phyloP scores from a whole-genome alignment of 2,329 filamentous ascomycete species.

The Apiospora saccharicola region DNA sequence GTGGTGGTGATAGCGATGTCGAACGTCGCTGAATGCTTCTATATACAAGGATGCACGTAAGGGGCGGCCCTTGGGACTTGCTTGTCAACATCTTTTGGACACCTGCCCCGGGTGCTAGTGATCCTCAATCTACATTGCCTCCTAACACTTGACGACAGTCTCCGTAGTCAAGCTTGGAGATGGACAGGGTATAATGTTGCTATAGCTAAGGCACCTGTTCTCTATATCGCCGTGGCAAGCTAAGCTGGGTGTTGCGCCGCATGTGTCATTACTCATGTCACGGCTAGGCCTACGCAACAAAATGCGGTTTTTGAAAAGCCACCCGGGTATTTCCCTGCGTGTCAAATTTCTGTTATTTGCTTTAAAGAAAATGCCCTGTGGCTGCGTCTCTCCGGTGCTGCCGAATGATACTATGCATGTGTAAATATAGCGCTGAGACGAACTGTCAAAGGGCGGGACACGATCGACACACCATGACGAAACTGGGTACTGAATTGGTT shows the following conservation, averaged over 20 bases:
- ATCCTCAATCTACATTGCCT: neutral
- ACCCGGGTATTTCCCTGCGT: neutral
- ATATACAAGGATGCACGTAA: too few species aligned
- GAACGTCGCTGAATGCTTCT: too few species aligned
- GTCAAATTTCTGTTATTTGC: neutral
- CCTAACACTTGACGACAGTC: neutral
- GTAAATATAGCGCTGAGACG: slow-evolving; percentile 15
- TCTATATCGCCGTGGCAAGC: neutral
- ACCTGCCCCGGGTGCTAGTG: too few species aligned
- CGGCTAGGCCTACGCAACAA: neutral
- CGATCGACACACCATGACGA: slow-evolving; percentile 1
- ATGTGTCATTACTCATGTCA: slow-evolving; percentile 9
- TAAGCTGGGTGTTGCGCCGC: slow-evolving; percentile 6
- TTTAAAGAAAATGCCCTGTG: neutral
- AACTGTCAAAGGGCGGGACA: slow-evolving; percentile 16
- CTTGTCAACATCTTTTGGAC: too few species aligned
- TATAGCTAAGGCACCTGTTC: slow-evolving; percentile 11
- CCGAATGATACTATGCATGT: neutral
- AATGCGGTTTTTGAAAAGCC: neutral
- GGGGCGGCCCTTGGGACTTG: too few species aligned
- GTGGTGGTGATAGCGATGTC: too few species aligned
- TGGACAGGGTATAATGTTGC: neutral
- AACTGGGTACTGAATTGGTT: neutral
- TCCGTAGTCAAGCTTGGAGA: neutral
- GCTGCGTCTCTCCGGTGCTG: neutral